Conservation (phyloP, 345 rosid species). For the Moricandia arvensis region DNA sequence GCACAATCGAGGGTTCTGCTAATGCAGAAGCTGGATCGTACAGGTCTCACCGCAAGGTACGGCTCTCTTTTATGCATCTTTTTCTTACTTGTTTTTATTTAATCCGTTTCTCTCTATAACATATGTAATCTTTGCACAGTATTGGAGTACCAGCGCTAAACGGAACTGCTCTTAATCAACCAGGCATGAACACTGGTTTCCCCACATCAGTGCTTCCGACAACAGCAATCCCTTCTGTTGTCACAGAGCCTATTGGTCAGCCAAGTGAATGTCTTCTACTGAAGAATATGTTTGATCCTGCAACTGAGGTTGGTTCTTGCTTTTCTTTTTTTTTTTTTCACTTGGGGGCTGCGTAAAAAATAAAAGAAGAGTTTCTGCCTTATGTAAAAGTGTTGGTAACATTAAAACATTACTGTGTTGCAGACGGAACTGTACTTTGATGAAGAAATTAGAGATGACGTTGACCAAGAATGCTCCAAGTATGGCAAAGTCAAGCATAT, state of each 20-base stretch:
- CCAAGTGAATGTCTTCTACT: conserved; percentile 86
- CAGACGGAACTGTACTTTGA: conserved; percentile 87
- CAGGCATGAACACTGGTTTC: conserved; percentile 47
- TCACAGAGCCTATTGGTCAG: conserved; percentile 60
- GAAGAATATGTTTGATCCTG: conserved; percentile 93
- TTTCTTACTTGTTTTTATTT: conserved; percentile 2
- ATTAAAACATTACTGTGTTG: conserved; percentile 19
- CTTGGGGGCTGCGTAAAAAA: not conserved
- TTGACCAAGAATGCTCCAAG: conserved; percentile 77
- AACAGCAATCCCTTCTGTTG: conserved; percentile 49
- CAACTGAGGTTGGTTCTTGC: conserved; percentile 60
- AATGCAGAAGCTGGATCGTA: conserved; percentile 90
- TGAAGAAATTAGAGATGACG: conserved; percentile 77
- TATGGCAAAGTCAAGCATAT: conserved; percentile 76
- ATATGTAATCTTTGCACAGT: conserved; percentile 37
- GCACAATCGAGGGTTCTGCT: conserved; percentile 87
- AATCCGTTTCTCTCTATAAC: not conserved
- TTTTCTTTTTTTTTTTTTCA: not conserved
- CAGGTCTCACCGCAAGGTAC: conserved; percentile 76
- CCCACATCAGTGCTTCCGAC: conserved; percentile 56
- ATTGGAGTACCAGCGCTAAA: conserved; percentile 68
- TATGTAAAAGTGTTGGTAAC: conserved; percentile 1
- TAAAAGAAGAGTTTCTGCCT: not conserved
- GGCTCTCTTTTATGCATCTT: conserved; percentile 27
- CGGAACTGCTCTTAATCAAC: conserved; percentile 57